These are phyloP conservation scores for Hamamelis virginiana DNA, from an alignment of 164 flowering plant genomes.

Conservation along the genomic window DNA sequence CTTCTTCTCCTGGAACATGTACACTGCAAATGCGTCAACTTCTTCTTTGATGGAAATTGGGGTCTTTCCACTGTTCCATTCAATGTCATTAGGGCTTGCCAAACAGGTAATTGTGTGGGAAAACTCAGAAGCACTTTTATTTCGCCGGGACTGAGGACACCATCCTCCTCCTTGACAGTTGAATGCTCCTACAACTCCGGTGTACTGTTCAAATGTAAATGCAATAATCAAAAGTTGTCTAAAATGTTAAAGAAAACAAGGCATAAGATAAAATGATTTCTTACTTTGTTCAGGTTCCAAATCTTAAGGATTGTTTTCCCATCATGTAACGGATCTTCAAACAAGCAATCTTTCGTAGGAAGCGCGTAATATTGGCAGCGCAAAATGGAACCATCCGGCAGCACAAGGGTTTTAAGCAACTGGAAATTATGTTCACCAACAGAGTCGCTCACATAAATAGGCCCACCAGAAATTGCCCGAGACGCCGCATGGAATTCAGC, in stretches of 20 bases:
- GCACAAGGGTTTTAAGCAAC: conserved; percentile 29
- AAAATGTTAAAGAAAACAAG: too few species aligned
- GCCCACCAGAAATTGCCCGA: conserved; percentile 75
- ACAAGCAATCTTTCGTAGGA: conserved; percentile 42
- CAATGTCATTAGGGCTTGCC: conserved; percentile 46
- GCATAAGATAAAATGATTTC: not conserved
- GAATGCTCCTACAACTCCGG: conserved; percentile 52
- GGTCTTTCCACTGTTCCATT: conserved; percentile 51
- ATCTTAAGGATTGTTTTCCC: conserved; percentile 50
- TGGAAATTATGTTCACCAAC: conserved; percentile 33
- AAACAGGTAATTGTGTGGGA: conserved; percentile 33
- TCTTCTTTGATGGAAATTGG: conserved; percentile 41
- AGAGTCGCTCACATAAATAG: conserved; percentile 49
- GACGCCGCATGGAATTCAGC: conserved; percentile 81
- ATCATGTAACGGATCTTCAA: conserved; percentile 40
- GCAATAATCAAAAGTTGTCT: too few species aligned
- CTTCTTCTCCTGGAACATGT: conserved; percentile 41
- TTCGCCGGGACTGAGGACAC: conserved; percentile 45
- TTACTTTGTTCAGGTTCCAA: conserved; percentile 51
- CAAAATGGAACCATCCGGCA: conserved; percentile 43
- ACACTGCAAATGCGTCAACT: conserved; percentile 47
- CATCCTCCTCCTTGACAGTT: conserved; percentile 84
- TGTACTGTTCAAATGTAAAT: conserved; percentile 21
- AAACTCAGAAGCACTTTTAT: conserved; percentile 38
- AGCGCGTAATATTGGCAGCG: conserved; percentile 31